Evolutionary conservation across 176 grass and related monocot genomes (phyloP).

Genomic region (Triticum turgidum): DNA sequence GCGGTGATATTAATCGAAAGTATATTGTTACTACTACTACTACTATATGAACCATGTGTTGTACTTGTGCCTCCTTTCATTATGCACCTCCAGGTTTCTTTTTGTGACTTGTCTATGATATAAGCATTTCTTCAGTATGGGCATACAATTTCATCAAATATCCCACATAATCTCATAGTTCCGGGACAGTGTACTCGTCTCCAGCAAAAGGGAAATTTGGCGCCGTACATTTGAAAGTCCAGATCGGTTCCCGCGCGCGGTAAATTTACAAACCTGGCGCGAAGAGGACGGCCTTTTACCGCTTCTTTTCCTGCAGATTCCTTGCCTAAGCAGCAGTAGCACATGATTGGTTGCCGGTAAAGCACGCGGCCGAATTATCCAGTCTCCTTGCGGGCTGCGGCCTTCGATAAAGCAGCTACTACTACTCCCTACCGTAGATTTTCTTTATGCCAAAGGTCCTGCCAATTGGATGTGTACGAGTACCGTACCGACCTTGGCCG

Average conservation of each 20-base stretch:
- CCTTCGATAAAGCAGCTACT: neutral
- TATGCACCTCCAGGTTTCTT: no score
- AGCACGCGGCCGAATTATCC: conserved; percentile 27
- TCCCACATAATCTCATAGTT: neutral
- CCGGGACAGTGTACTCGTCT: no score
- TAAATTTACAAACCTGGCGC: neutral
- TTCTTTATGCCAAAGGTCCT: neutral
- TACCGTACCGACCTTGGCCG: neutral
- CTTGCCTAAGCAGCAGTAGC: neutral
- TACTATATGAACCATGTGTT: neutral
- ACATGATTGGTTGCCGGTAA: conserved; percentile 24
- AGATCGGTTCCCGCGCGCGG: conserved; percentile 33
- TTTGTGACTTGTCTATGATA: no score
- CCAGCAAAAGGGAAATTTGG: neutral
- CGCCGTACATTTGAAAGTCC: neutral
- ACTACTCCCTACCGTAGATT: neutral
- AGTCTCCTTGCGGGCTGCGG: neutral
- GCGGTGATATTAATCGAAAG: conserved; percentile 49
- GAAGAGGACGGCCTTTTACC: neutral
- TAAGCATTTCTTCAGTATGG: no score
- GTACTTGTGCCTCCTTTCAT: neutral
- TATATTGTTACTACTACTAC: conserved; percentile 7
- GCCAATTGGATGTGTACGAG: neutral
- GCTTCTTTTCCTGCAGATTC: conserved; percentile 18
- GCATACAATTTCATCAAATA: no score